Conservation (phyloP, 805 yeast species). For the Blastobotrys muscicola region DNA sequence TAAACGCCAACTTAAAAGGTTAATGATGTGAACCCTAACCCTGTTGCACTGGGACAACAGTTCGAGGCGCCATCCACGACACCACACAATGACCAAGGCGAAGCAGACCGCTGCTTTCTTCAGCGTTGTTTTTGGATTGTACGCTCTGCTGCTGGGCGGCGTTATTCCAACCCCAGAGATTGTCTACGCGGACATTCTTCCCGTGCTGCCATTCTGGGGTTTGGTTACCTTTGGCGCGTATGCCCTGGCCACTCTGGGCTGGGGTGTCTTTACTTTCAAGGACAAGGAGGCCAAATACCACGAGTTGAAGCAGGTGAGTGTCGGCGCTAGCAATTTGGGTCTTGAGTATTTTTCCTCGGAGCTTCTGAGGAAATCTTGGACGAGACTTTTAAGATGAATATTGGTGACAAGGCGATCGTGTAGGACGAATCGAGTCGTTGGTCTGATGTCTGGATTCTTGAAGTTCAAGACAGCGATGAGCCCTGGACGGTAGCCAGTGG, state of each 20-base stretch:
- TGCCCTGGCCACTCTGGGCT: constrained; percentile 58
- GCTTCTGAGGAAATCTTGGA: too few species aligned
- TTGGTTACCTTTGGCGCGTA: constrained; percentile 60
- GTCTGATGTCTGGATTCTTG: too few species aligned
- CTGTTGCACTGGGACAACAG: not conserved
- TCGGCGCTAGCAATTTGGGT: not conserved
- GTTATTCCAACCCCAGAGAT: constrained; percentile 44
- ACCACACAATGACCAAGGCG: constrained; percentile 52
- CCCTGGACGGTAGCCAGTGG: too few species aligned
- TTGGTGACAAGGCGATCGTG: not conserved
- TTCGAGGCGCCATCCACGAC: not conserved
- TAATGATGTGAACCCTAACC: too few species aligned
- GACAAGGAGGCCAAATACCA: constrained; percentile 59
- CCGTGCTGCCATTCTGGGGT: constrained; percentile 62
- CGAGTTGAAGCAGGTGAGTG: constrained; percentile 42
- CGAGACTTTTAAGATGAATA: too few species aligned
- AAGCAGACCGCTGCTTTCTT: constrained; percentile 45
- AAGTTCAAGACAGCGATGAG: too few species aligned
- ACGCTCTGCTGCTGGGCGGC: constrained; percentile 42
- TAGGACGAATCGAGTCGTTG: not conserved
- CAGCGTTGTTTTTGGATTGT: constrained; percentile 41
- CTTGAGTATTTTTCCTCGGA: not conserved
- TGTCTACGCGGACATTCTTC: constrained; percentile 46
- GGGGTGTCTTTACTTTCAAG: constrained; percentile 58
- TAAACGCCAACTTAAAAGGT: too few species aligned